Base-by-base conservation (phyloP, 2,329 filamentous ascomycete genomes). In the Diaporthe capsici region DNA sequence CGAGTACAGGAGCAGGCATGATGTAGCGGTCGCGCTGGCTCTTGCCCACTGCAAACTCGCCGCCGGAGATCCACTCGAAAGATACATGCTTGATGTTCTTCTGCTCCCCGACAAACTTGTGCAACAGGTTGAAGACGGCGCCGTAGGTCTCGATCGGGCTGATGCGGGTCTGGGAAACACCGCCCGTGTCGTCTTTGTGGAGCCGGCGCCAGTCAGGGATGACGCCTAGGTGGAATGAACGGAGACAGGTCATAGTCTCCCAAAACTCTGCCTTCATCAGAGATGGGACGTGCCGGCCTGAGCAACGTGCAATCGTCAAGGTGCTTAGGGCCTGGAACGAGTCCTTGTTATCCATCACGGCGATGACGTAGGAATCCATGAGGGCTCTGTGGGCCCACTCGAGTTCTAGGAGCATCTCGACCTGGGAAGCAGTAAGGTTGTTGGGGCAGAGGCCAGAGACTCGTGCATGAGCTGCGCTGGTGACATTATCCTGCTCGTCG, bases 321-420 rank as follows among this genome's bases (percentile, higher is more conserved):
- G 88, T 90, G 31, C 88, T 89, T 58, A 94, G 86, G 8, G 86
- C 82, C 10, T 80, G 76, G 78, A 94, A 93, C 2, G 85, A 87
- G 7, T 80, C 78, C 6, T 85, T 84, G 76, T 92, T 93, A 79
- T 94, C 91, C 34, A 92, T 89, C 58, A 94, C 82, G 1, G 91
- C 89, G 65, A 94, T 88, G 78, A 92, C 88, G 78, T 92, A 94
- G 1, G 92, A 93, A 67, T 92, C 90, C 63, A 94, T 86, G 80
- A 94, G 92, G 25, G 92, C 92, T 72, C 90, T 86, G 78, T 94
- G 92, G 9, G 92, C 92, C 91, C 92, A 94, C 71, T 92, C 89
- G 4, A 91, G 90, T 81, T 94, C 92, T 51, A 93, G 84, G 2
- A 94, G 83, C 90, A 93, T 92, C 81, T 94, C 92, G 71, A 88